phyloP scores from a whole-genome alignment of 1,139 yeast genomes.

The Casaregolazyma suthepensis region DNA sequence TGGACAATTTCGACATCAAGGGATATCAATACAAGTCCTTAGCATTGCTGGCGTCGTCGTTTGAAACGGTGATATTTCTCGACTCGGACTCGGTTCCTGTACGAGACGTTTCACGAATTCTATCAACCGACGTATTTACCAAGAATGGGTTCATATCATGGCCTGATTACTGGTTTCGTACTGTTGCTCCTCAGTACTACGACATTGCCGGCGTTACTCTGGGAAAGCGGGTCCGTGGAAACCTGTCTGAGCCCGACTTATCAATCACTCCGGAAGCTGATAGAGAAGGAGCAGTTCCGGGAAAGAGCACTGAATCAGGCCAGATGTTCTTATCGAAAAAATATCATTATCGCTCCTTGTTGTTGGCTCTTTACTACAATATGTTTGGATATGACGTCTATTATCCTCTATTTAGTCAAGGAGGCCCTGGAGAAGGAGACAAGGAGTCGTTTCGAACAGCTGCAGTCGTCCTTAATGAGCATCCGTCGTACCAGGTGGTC shows the following conservation, averaged over 20 bases:
- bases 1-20: conserved; percentile 45
- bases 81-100: conserved; percentile 76
- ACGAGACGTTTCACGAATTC: conserved; percentile 48
- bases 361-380: conserved; percentile 71
- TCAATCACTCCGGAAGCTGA: conserved; percentile 56
- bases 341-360: conserved; percentile 56
- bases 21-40: conserved; percentile 78
- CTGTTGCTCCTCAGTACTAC: conserved; percentile 63
- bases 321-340: conserved; percentile 65
- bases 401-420: conserved; percentile 81
- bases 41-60: conserved; percentile 67
- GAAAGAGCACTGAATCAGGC: conserved; percentile 77
- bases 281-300: conserved; percentile 66
- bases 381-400: conserved; percentile 71
- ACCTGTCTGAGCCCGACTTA: conserved; percentile 24
- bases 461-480: conserved; percentile 52
- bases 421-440: conserved; percentile 86
- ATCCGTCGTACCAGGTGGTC: conserved; percentile 61
- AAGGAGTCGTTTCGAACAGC: conserved; percentile 86
- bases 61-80: conserved; percentile 66
- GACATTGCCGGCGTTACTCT: conserved; percentile 53
- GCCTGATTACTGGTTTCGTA: conserved; percentile 82
- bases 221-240: conserved; percentile 39
- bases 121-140: conserved; percentile 49
- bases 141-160: conserved; percentile 60